Evolutionary conservation across 495 filamentous ascomycete species (phyloP).

Genomic region (Penicillium ucsense): DNA sequence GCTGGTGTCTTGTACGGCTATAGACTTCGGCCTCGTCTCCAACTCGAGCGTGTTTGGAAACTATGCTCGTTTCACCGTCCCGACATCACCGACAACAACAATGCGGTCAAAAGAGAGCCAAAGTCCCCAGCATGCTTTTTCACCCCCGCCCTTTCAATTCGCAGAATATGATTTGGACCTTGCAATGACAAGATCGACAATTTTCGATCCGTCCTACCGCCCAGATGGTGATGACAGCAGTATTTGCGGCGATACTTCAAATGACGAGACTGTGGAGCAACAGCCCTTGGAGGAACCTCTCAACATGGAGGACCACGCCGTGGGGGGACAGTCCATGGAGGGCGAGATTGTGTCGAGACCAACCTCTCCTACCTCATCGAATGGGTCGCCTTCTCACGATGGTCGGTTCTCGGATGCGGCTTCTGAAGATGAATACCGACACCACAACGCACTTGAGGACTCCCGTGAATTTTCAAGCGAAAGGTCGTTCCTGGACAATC

Average conservation of each 20-base stretch:
- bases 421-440: constrained; percentile 21
- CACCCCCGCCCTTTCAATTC: constrained; percentile 18
- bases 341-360: no score
- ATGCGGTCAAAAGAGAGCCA: constrained; percentile 31
- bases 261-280: no score
- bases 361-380: constrained; percentile 8
- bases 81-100: constrained; percentile 50
- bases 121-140: constrained; percentile 22
- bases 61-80: constrained; percentile 48
- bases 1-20: constrained; percentile 50
- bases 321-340: no score
- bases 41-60: constrained; percentile 65
- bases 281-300: no score
- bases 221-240: background rate
- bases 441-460: constrained; percentile 22
- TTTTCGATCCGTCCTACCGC: constrained; percentile 23
- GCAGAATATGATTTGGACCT: constrained; percentile 19
- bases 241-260: no score
- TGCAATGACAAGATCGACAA: constrained; percentile 34
- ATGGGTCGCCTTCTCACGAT: constrained; percentile 21
- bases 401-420: constrained; percentile 39
- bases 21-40: constrained; percentile 58
- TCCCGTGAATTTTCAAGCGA: constrained; percentile 22
- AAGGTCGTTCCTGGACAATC: constrained; percentile 35
- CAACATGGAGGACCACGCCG: no score